phyloP scores from a whole-genome alignment of 1,284 basidiomycete species.

The Porphyrellus sp. region DNA sequence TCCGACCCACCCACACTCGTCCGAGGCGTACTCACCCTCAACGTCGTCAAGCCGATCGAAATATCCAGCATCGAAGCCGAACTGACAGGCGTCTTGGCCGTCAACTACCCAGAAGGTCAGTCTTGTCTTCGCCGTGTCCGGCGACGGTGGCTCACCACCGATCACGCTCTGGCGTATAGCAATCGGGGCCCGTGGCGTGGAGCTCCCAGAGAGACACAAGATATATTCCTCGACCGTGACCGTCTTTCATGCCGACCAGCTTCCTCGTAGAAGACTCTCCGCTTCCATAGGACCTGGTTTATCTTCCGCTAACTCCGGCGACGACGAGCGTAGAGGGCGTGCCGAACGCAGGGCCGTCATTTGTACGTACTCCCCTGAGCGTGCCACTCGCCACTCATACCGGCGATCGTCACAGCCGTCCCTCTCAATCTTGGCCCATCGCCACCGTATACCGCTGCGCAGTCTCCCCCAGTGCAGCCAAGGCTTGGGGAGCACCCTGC shows the following conservation, averaged over 20 bases:
- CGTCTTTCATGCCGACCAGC: constrained; percentile 66
- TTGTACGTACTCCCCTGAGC: constrained; percentile 4
- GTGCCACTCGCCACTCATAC: background rate
- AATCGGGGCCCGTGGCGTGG: constrained; percentile 74
- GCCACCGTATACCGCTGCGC: constrained; percentile 30
- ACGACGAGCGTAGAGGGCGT: constrained; percentile 25
- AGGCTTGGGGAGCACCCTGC: constrained; percentile 25
- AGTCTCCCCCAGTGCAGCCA: background rate
- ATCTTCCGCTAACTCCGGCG: constrained; percentile 33
- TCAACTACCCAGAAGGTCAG: constrained; percentile 83
- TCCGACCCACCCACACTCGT: constrained; percentile 68
- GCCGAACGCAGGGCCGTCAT: background rate
- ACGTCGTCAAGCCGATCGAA: constrained; percentile 78
- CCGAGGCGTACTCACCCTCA: constrained; percentile 80
- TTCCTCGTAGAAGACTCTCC: constrained; percentile 44
- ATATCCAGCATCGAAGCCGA: constrained; percentile 85
- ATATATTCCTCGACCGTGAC: constrained; percentile 73
- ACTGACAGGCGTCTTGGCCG: constrained; percentile 63
- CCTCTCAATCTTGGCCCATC: constrained; percentile 21
- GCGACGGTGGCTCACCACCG: background rate
- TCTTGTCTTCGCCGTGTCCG: background rate
- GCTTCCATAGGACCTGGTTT: constrained; percentile 80
- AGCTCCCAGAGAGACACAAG: constrained; percentile 75
- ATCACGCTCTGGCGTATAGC: constrained; percentile 52
- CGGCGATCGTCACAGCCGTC: constrained; percentile 2